These are phyloP conservation scores for Tulasnella sp. DNA, from an alignment of 768 basidiomycete species.

Conservation along the genomic window DNA sequence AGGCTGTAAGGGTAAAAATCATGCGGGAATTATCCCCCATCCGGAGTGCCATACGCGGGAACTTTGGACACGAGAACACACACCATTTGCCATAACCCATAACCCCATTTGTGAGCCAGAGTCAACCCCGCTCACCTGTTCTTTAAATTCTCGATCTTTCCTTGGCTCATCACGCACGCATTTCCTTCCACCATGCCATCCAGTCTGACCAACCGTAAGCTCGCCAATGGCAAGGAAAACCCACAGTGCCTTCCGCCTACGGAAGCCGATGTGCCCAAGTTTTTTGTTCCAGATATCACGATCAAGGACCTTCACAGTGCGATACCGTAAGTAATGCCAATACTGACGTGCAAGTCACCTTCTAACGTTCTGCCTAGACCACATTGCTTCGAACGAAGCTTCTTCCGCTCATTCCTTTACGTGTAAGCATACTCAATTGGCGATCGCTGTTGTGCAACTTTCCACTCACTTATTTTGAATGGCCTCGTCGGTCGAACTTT, in stretches of 20 bases:
- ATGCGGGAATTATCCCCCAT: too few species aligned
- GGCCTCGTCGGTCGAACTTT: too few species aligned
- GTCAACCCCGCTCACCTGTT: too few species aligned
- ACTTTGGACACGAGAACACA: too few species aligned
- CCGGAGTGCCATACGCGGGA: too few species aligned
- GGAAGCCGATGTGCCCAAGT: constrained; percentile 18
- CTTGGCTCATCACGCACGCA: neutral
- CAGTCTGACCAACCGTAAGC: neutral
- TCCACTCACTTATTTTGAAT: too few species aligned
- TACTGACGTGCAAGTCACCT: neutral
- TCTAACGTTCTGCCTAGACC: constrained; percentile 16
- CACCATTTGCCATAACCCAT: too few species aligned
- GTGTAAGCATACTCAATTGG: constrained; percentile 19
- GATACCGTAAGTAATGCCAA: constrained; percentile 25
- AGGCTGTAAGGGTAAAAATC: too few species aligned
- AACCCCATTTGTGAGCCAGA: too few species aligned
- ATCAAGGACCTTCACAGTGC: constrained; percentile 31
- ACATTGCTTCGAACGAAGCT: constrained; percentile 37
- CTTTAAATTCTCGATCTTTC: neutral
- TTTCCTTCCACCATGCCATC: neutral
- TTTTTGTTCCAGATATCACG: constrained; percentile 30
- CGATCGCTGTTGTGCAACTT: too few species aligned
- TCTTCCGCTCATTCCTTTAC: constrained; percentile 28
- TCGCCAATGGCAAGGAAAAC: constrained; percentile 6
- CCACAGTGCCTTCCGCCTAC: neutral